These are phyloP conservation scores for Microcos paniculata DNA, from an alignment of 345 rosid genomes.

Conservation along the genomic window DNA sequence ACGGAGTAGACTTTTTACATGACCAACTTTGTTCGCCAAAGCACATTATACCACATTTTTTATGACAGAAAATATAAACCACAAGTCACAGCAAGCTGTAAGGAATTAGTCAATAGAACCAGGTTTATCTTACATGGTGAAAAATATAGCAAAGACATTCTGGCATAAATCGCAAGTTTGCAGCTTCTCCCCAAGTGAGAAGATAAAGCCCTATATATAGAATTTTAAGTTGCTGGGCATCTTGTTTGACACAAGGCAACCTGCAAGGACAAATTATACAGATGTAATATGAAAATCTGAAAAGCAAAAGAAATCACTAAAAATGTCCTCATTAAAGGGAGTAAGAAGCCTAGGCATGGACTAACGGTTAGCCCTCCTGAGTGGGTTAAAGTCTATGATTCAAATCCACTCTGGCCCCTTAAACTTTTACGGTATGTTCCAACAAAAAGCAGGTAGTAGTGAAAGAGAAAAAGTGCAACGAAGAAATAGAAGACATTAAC, in stretches of 20 bases:
- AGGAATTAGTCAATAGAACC: slow-evolving; percentile 4
- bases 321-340: background rate
- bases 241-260: slow-evolving; percentile 70
- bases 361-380: background rate
- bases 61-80: background rate
- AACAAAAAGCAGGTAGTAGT: background rate
- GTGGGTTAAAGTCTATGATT: slow-evolving; percentile 1
- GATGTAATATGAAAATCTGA: slow-evolving; percentile 19
- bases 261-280: slow-evolving; percentile 43
- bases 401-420: background rate
- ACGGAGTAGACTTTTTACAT: background rate
- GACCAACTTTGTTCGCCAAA: background rate
- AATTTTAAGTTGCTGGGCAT: slow-evolving; percentile 82
- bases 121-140: slow-evolving; percentile 72
- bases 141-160: slow-evolving; percentile 93
- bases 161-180: slow-evolving; percentile 91
- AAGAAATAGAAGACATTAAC: background rate
- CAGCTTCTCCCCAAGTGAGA: slow-evolving; percentile 99
- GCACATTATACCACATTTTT: background rate
- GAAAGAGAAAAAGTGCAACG: background rate
- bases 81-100: background rate
- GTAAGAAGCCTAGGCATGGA: background rate
- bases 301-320: background rate
- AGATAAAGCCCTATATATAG: slow-evolving; percentile 87
- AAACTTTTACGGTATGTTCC: background rate